These are phyloP conservation scores for Ajuga reptans DNA, from an alignment of 305 asterid species.

Conservation along the genomic window DNA sequence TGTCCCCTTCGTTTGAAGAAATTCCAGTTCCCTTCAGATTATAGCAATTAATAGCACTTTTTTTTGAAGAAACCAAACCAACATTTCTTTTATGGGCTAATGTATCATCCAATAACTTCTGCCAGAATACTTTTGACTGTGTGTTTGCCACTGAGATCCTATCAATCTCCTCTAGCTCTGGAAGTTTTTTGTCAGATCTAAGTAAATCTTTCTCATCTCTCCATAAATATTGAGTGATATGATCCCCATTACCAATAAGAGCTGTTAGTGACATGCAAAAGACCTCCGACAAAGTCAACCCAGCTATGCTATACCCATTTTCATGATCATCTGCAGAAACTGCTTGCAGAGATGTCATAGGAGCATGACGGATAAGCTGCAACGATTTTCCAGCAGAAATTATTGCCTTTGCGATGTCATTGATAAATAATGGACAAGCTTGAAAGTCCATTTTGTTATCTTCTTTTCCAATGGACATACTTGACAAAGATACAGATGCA, in stretches of 20 bases:
- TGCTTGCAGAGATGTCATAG: constrained; percentile 37
- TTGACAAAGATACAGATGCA: constrained; percentile 41
- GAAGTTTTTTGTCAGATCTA: constrained; percentile 28
- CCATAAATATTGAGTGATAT: constrained; percentile 53
- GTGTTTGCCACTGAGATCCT: constrained; percentile 24
- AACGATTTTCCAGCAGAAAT: constrained; percentile 97
- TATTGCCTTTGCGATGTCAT: constrained; percentile 65
- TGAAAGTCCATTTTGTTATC: constrained; percentile 38
- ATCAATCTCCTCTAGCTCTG: constrained; percentile 26
- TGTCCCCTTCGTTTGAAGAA: constrained; percentile 25
- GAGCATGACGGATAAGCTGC: constrained; percentile 83
- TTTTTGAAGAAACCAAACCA: constrained; percentile 20
- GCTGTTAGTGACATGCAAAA: constrained; percentile 79
- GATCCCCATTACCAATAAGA: constrained; percentile 73
- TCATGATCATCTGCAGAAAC: constrained; percentile 31
- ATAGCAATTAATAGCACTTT: constrained; percentile 22
- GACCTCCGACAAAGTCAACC: constrained; percentile 80
- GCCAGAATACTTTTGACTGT: constrained; percentile 53
- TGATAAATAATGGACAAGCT: constrained; percentile 74
- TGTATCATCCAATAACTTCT: constrained; percentile 53
- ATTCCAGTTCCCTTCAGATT: constrained; percentile 25
- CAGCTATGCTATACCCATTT: constrained; percentile 36
- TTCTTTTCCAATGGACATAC: constrained; percentile 39
- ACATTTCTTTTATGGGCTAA: constrained; percentile 38
- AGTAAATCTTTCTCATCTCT: constrained; percentile 38